Evolutionary conservation across 306 rosid species (phyloP), one percentile per base, ranked within the genome.

Genomic region (Rosa multiflora): DNA sequence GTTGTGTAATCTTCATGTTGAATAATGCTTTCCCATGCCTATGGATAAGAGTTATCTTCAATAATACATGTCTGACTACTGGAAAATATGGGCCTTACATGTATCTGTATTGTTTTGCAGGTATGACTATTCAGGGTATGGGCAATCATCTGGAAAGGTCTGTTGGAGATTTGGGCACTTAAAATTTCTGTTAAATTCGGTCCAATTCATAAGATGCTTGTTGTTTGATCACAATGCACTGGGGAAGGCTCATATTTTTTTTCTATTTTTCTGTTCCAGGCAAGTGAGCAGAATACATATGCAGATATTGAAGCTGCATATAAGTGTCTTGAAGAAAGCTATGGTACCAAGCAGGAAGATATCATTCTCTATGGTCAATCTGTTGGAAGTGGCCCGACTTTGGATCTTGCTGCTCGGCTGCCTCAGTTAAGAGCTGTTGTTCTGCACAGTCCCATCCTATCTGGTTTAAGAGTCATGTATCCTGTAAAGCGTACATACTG

Each of bases 141-240:
- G 98, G 35, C 96, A 94, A 48, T 94, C 98, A 83, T 82, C 98
- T 7, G 98, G 98, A 82, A 94, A 94, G 98, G 98, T 94, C 76
- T 74, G 97, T 89, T 76, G 23, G 74, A 77, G 79, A 69, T 73
- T 52, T 67, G 47, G 59, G 75, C 35, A 76, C 35, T 56, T 67
- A 56, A 56, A 70, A 51, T 56, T 72, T 35, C 8, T n/a, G 10
- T 58, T 8, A 40, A 68, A 15, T 35, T 66, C 11, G 3, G 44
- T 39, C 13, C 32, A 64, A 40, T 10, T 73, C 12, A 23, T 79
- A 4, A 68, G 76, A 72, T 78, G 61, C 39, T 73, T 58, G 47
- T 80, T 56, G 26, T 86, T 67, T 78, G 78, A 43, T 67, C 80
- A 82, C 67, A 78, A 48, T 72, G 78, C 47, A 40, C 81, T 9